Evolutionary conservation across 2,329 filamentous ascomycete genomes (phyloP).

Genomic region (Stagonosporopsis tanaceti): DNA sequence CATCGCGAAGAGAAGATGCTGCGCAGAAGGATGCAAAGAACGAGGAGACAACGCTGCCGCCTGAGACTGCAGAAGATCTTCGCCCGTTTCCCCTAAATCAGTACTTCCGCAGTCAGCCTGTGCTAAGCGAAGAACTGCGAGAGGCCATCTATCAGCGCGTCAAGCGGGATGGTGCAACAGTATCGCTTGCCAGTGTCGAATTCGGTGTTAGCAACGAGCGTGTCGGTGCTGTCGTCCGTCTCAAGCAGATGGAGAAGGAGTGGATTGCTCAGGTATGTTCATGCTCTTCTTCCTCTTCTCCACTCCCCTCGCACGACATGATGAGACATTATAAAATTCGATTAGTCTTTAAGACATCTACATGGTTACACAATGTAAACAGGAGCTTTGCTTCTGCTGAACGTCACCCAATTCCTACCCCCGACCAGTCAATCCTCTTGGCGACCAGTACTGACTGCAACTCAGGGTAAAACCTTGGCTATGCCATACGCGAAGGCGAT

Average conservation of each 20-base stretch:
- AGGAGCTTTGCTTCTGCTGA: slow-evolving; percentile 76
- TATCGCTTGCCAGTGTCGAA: slow-evolving; percentile 80
- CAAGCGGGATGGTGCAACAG: slow-evolving; percentile 65
- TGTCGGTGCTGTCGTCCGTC: slow-evolving; percentile 82
- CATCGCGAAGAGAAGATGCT: slow-evolving; percentile 31
- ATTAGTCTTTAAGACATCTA: slow-evolving; percentile 99
- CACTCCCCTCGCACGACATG: slow-evolving; percentile 52
- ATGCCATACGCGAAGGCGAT: slow-evolving; percentile 79
- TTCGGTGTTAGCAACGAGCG: slow-evolving; percentile 82
- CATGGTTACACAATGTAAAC: slow-evolving; percentile 80
- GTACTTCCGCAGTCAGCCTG: slow-evolving; percentile 72
- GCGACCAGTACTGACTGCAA: slow-evolving; percentile 26
- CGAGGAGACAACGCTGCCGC: slow-evolving; percentile 37
- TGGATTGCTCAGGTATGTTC: slow-evolving; percentile 77
- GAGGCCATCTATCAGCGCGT: slow-evolving; percentile 78
- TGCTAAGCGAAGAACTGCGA: slow-evolving; percentile 76
- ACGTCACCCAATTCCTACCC: slow-evolving; percentile 21
- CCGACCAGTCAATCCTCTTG: background rate
- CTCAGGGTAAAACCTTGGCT: slow-evolving; percentile 78
- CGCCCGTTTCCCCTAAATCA: slow-evolving; percentile 78
- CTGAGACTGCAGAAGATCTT: slow-evolving; percentile 45
- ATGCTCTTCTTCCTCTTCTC: slow-evolving; percentile 1
- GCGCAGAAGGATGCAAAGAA: slow-evolving; percentile 26
- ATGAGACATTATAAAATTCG: slow-evolving; percentile 79
- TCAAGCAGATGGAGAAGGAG: slow-evolving; percentile 85